A percentile compares a stretch with the other conserved stretches of the same genome.
These are phyloP conservation scores for Mortierella sp. DNA, from an alignment of 371 early-diverging fungal species.

Conservation along the genomic window DNA sequence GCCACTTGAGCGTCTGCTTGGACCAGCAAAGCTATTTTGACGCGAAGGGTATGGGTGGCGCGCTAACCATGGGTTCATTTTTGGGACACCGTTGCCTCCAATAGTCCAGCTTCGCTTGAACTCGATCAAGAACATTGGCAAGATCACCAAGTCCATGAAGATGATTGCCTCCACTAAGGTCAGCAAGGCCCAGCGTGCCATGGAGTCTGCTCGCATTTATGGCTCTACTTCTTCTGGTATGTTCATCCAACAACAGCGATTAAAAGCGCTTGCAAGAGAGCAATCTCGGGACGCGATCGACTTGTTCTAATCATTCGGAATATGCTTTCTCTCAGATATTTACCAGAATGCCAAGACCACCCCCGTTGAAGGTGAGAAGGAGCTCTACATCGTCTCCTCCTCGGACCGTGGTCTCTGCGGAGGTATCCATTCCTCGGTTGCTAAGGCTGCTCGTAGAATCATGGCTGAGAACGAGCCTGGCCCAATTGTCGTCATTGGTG, in stretches of 20 bases:
- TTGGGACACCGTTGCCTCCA: not conserved
- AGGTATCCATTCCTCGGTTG: constrained; percentile 96
- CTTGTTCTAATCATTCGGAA: too few relatives aligned
- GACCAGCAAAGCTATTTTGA: too few relatives aligned
- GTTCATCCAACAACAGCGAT: too few relatives aligned
- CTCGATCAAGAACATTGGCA: constrained; percentile 97
- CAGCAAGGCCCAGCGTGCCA: constrained; percentile 91
- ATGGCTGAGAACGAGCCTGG: constrained; percentile 58
- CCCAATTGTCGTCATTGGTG: constrained; percentile 83
- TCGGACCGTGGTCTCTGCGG: constrained; percentile 99
- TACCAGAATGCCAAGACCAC: constrained; percentile 82
- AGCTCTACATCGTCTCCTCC: constrained; percentile 84
- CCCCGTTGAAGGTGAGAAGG: constrained; percentile 67
- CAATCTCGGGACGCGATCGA: too few relatives aligned
- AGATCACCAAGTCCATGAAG: constrained; percentile 99
- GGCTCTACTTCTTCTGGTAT: constrained; percentile 82
- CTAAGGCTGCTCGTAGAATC: constrained; percentile 82
- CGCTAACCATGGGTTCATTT: too few relatives aligned
- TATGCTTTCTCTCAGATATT: constrained; percentile 65
- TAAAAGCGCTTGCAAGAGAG: too few relatives aligned
- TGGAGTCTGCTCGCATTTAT: constrained; percentile 92
- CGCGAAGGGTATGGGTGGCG: too few relatives aligned
- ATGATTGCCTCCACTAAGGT: constrained; percentile 99
- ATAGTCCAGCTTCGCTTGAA: constrained; percentile 95
- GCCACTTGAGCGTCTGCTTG: too few relatives aligned